A percentile compares a stretch with the other conserved stretches of the same genome.
phyloP scores from a whole-genome alignment of 2,329 filamentous ascomycete species.

The Albophoma yamanashiensis region DNA sequence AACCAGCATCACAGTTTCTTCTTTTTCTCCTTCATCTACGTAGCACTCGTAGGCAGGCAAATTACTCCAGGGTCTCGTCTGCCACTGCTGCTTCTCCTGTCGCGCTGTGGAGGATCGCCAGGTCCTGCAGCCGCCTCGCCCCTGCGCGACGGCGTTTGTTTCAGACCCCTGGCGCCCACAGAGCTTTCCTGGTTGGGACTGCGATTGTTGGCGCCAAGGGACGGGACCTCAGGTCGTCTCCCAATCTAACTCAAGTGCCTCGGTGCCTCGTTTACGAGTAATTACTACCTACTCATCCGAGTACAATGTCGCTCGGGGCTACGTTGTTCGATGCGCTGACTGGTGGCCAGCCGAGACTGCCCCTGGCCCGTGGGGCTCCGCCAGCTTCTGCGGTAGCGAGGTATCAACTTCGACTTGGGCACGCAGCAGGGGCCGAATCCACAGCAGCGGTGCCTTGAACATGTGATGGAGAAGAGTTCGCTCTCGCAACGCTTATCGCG shows the following conservation, averaged over 20 bases:
- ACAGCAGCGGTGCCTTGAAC: background rate
- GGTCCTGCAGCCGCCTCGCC: background rate
- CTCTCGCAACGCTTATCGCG: background rate
- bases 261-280: background rate
- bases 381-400: background rate
- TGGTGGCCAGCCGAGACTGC: background rate
- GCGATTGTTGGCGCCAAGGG: background rate
- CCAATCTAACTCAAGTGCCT: background rate
- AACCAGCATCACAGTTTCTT: background rate
- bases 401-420: background rate
- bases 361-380: background rate
- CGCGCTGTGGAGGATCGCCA: background rate
- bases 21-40: background rate
- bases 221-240: background rate
- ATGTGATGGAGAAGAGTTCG: background rate
- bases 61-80: background rate
- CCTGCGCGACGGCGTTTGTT: conserved; percentile 6
- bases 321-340: background rate
- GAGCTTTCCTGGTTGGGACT: background rate
- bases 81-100: no score
- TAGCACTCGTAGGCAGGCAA: background rate
- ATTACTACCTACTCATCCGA: no score
- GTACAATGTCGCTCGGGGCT: background rate
- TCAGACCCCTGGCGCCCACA: conserved; percentile 4
- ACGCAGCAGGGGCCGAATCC: background rate